phyloP scores from a whole-genome alignment of 345 rosid species.

The Populus tremula region DNA sequence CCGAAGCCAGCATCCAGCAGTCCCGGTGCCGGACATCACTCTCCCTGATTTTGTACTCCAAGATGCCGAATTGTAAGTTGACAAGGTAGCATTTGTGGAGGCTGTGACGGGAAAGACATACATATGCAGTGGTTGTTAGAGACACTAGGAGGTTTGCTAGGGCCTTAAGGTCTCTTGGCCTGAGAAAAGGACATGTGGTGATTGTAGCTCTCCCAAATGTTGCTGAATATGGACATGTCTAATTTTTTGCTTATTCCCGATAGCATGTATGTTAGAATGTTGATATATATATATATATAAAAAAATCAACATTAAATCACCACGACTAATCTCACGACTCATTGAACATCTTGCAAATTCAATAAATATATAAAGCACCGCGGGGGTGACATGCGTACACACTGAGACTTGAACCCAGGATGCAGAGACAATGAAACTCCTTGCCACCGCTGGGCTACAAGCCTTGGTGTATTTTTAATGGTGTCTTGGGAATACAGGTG shows the following conservation, averaged over 20 bases:
- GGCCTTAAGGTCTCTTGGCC: conserved; percentile 74
- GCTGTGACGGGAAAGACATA: conserved; percentile 65
- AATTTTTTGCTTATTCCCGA: too few relatives aligned
- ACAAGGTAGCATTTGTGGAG: conserved; percentile 82
- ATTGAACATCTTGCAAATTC: too few relatives aligned
- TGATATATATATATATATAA: too few relatives aligned
- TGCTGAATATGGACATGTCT: conserved; percentile 57
- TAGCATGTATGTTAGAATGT: too few relatives aligned
- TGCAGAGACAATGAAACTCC: too few relatives aligned
- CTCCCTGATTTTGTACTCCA: conserved; percentile 83
- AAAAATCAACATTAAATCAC: too few relatives aligned
- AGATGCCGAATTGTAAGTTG: conserved; percentile 61
- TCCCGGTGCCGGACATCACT: conserved; percentile 61
- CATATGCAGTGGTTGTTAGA: conserved; percentile 57
- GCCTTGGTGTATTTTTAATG: too few relatives aligned
- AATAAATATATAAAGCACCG: too few relatives aligned
- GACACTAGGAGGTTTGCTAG: conserved; percentile 69
- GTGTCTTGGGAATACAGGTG: conserved; percentile 39
- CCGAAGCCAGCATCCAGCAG: conserved; percentile 56
- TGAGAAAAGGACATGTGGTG: conserved; percentile 79
- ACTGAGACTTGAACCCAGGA: too few relatives aligned
- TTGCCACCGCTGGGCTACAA: too few relatives aligned
- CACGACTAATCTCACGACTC: too few relatives aligned
- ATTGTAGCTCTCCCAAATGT: conserved; percentile 81
- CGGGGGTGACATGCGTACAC: too few relatives aligned